Base-by-base conservation (phyloP, 805 yeast species). In the Yueomyces sp. region DNA sequence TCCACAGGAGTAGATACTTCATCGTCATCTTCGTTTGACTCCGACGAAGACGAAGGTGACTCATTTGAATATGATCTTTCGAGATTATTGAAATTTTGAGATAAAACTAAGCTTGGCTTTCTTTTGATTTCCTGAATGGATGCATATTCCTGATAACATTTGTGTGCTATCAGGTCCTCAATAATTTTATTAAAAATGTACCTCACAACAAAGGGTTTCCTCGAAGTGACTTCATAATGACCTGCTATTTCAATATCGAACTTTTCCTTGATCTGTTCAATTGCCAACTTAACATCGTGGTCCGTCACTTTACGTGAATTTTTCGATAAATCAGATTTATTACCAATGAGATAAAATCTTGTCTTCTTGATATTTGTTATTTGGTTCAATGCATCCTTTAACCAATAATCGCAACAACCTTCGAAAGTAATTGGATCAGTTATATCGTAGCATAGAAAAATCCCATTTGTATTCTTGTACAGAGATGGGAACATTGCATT, bases 161-260 rank as follows among this genome's bases (percentile, higher is more conserved):
- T 58, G 45, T 63, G 57, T 37, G 65, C 65, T 4, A 68, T 64
- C n/a, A 69, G 51, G 44, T 69, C 69, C 37, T 63, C 60, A 11
- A 69, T 59, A 4, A 69, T 57, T 19, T 55, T 49, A 44, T 64
- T 65, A 46, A 69, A 65, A 7, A 67, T 58, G 5, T 65, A 57
- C 40, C 66, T 64, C 0, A 67, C 68, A 3, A 64, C 56, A 38
- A 56, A 55, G 4, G 63, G 57, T 57, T 67, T 65, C 50, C 65
- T 68, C 29, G 74, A 73, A 47, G 71, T 69, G 19, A 70, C 72
- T 52, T 70, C 75, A 48, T 67, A 70, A 39, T 66, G 65, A 1
- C 71, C 72, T 29, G 63, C 59, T 36, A 70, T 63, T 26, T 52
- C 56, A 28, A 68, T 52, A 8, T 54, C 52, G 39, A 59, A 64